These are phyloP conservation scores for Ganoderma meredithae DNA, from an alignment of 1,284 basidiomycete species.

Conservation along the genomic window DNA sequence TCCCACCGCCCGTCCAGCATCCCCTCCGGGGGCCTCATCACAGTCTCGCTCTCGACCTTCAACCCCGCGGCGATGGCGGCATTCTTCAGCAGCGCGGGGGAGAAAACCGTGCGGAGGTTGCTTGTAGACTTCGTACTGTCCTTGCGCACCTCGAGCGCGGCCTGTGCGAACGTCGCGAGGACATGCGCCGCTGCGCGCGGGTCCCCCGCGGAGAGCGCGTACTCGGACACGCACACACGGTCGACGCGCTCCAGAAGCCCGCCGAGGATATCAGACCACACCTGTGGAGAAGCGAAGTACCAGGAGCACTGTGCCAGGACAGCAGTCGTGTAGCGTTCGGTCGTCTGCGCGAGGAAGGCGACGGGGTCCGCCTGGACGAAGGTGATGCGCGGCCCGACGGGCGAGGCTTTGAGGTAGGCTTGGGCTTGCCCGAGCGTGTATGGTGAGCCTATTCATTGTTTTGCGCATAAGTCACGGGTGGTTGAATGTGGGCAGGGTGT, in stretches of 20 bases:
- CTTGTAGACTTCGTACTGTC: conserved; percentile 31
- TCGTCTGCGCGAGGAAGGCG: conserved; percentile 38
- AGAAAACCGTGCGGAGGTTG: conserved; percentile 51
- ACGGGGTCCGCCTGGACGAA: conserved; percentile 47
- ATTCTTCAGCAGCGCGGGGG: conserved; percentile 43
- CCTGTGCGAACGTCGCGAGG: conserved; percentile 49
- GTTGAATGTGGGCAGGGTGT: neutral
- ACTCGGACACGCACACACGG: conserved; percentile 49
- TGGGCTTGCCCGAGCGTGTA: conserved; percentile 51
- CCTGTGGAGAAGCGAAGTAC: conserved; percentile 49
- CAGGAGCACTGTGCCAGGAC: conserved; percentile 50
- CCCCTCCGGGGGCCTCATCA: conserved; percentile 38
- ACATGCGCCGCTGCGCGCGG: conserved; percentile 44
- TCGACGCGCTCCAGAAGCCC: conserved; percentile 39
- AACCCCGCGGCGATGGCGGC: conserved; percentile 43
- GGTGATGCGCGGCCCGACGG: conserved; percentile 46
- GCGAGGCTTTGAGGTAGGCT: conserved; percentile 41
- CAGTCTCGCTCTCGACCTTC: conserved; percentile 36
- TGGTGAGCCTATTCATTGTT: conserved; percentile 42
- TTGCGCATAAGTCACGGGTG: neutral
- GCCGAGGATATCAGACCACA: conserved; percentile 44
- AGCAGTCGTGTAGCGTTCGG: conserved; percentile 43
- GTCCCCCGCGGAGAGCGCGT: conserved; percentile 40
- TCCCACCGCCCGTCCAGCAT: conserved; percentile 51
- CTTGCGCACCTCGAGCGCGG: conserved; percentile 46